These are phyloP conservation scores for Syzygium aromaticum DNA, from an alignment of 345 rosid genomes.

Conservation along the genomic window DNA sequence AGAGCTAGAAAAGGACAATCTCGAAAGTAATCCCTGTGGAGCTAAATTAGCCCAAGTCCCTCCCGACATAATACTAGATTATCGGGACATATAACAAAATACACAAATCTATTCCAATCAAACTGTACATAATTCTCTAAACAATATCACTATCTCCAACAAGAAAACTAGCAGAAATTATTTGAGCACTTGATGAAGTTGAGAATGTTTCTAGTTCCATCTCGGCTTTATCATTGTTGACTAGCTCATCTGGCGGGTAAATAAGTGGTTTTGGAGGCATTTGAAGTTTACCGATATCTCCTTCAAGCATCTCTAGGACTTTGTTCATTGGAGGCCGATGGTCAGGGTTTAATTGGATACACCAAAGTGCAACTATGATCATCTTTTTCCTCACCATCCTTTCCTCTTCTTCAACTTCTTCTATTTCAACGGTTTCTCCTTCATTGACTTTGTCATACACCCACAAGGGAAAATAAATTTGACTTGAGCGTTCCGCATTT, in stretches of 20 bases:
- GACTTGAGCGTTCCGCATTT: neutral
- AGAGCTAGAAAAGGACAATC: neutral
- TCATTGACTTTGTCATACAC: neutral
- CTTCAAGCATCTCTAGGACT: neutral
- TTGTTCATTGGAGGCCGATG: neutral
- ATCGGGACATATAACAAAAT: neutral
- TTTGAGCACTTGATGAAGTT: neutral
- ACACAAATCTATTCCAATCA: neutral
- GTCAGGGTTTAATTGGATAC: neutral
- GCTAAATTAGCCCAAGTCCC: neutral
- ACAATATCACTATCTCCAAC: fast-evolving
- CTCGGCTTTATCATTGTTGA: fast-evolving
- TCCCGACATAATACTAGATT: neutral
- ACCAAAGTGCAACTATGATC: neutral
- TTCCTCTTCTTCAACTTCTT: neutral
- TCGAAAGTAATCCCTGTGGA: neutral
- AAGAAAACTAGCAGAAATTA: neutral
- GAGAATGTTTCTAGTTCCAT: neutral
- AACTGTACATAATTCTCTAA: neutral
- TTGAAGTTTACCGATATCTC: neutral
- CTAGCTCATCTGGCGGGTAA: neutral
- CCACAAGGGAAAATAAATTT: neutral
- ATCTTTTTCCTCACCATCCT: neutral
- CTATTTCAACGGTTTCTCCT: neutral
- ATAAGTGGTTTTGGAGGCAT: neutral